phyloP scores from a whole-genome alignment of 768 basidiomycete species.

The Collybiopsis luxurians region DNA sequence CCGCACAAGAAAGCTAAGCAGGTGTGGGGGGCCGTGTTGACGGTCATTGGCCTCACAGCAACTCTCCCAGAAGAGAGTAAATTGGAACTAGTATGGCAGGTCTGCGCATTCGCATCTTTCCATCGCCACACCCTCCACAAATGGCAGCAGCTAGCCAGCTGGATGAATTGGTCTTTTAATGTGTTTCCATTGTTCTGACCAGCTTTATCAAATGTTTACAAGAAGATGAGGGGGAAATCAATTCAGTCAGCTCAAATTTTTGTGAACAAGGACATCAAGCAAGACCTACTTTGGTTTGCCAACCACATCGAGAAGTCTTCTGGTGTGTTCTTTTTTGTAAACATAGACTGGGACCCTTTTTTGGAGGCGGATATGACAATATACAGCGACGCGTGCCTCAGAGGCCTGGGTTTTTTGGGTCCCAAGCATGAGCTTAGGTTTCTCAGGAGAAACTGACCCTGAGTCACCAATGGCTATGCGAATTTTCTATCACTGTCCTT shows the following conservation, averaged over 20 bases:
- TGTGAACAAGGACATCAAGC: conserved; percentile 13
- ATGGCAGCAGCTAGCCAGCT: conserved; percentile 19
- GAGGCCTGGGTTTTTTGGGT: conserved; percentile 11
- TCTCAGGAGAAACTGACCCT: conserved; percentile 4
- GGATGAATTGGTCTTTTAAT: conserved; percentile 24
- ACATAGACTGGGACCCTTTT: conserved; percentile 14
- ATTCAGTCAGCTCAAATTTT: conserved; percentile 6
- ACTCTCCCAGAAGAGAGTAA: conserved; percentile 10
- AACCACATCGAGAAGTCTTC: conserved; percentile 11
- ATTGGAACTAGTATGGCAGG: conserved; percentile 6
- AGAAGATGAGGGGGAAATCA: conserved; percentile 20
- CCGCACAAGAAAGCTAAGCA: conserved; percentile 24
- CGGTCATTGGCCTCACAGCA: conserved; percentile 25
- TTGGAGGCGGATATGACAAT: conserved; percentile 3
- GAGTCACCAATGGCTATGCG: not conserved
- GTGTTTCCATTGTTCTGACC: conserved; percentile 22
- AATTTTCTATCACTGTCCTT: conserved; percentile 9
- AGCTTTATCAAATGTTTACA: conserved; percentile 18
- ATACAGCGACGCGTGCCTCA: conserved; percentile 1
- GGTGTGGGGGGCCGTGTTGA: conserved; percentile 13
- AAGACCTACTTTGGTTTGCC: conserved; percentile 19
- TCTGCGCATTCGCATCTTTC: conserved; percentile 13
- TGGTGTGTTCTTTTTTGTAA: conserved; percentile 14
- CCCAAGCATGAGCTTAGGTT: not conserved
- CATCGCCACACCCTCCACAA: conserved; percentile 11